phyloP scores from a whole-genome alignment of 176 grass and related monocot genomes.

The Avena eriantha region DNA sequence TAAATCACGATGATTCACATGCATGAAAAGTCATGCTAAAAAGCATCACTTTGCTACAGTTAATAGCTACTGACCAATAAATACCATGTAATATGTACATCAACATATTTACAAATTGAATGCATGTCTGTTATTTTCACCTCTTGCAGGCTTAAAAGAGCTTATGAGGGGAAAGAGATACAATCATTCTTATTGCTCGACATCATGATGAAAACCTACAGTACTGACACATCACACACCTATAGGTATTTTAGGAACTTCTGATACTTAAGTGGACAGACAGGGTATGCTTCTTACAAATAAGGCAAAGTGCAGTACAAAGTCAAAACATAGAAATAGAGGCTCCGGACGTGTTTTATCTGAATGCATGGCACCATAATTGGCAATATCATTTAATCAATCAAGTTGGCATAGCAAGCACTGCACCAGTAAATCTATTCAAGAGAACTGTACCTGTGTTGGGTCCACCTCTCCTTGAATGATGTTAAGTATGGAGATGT shows the following conservation, averaged over 20 bases:
- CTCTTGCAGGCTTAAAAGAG: background rate
- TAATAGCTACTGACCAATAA: slow-evolving; percentile 17
- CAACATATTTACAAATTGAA: slow-evolving; percentile 1
- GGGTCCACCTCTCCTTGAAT: slow-evolving; percentile 99
- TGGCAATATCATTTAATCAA: slow-evolving; percentile 4
- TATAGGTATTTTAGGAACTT: background rate
- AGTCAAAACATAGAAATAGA: slow-evolving; percentile 27
- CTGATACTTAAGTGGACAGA: background rate
- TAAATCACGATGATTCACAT: slow-evolving; percentile 4
- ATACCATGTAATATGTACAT: background rate
- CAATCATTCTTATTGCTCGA: slow-evolving; percentile 6
- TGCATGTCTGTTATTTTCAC: background rate
- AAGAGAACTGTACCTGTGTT: slow-evolving; percentile 72
- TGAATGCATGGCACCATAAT: background rate
- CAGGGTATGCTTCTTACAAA: background rate
- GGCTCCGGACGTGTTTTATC: background rate
- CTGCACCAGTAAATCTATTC: slow-evolving; percentile 10
- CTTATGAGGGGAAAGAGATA: background rate
- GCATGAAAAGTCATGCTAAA: background rate
- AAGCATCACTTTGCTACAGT: background rate
- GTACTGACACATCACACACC: background rate
- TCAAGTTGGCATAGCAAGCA: slow-evolving; percentile 10
- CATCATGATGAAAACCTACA: slow-evolving; percentile 12
- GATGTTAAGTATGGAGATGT: slow-evolving; percentile 98
- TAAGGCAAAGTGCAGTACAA: background rate